A percentile compares a stretch with the other conserved stretches of the same genome.
Evolutionary conservation across 176 grass and related monocot species (phyloP).

Genomic region (Secale cereale): DNA sequence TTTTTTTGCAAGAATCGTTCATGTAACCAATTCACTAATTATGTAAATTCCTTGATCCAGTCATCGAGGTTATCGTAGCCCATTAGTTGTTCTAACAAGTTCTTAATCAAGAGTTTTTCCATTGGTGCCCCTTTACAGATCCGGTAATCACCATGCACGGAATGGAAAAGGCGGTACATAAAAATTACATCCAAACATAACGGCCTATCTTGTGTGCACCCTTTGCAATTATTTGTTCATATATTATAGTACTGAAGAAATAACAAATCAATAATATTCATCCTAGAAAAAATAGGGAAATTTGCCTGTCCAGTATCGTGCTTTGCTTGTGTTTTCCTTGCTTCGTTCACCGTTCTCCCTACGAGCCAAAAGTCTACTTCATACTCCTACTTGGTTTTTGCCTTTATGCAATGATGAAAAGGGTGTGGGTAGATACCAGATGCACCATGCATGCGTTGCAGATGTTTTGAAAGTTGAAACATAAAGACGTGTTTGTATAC

Average conservation of each 20-base stretch:
- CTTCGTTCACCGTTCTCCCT: background rate
- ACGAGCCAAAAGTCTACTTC: background rate
- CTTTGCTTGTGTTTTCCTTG: background rate
- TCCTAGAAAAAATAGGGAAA: too few species aligned
- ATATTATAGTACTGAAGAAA: background rate
- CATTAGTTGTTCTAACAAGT: background rate
- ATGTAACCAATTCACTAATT: background rate
- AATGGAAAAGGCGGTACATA: background rate
- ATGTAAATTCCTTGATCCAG: background rate
- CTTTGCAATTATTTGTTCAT: background rate
- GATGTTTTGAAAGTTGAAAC: background rate
- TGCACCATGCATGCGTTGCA: background rate
- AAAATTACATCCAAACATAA: background rate
- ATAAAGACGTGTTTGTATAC: background rate
- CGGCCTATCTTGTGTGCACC: background rate
- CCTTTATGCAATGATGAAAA: background rate
- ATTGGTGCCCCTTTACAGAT: background rate
- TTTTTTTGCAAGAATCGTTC: background rate
- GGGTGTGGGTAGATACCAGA: background rate
- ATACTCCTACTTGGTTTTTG: background rate
- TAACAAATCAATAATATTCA: background rate
- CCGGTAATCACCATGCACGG: background rate
- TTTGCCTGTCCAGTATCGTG: too few species aligned
- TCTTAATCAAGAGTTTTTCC: background rate
- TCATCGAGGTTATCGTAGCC: background rate